phyloP scores from a whole-genome alignment of 495 filamentous ascomycete species.

The Cenococcum geophilum region DNA sequence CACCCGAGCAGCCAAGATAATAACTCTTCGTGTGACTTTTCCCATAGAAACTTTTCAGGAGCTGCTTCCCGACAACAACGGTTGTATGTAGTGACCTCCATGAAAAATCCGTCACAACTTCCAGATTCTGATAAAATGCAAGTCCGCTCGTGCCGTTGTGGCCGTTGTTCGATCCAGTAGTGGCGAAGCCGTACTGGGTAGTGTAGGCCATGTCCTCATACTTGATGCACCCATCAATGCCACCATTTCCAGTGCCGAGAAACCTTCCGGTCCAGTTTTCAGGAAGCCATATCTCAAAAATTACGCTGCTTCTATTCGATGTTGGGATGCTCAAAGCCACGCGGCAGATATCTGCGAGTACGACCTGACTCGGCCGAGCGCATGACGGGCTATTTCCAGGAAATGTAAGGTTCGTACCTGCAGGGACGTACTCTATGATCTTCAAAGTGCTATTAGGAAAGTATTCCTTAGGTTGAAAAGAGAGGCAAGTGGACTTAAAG shows the following conservation, averaged over 20 bases:
- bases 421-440: neutral
- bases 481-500: neutral
- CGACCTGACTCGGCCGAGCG: neutral
- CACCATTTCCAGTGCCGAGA: conserved; percentile 33
- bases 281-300: conserved; percentile 55
- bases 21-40: conserved; percentile 44
- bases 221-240: conserved; percentile 30
- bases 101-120: conserved; percentile 47
- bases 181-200: conserved; percentile 47
- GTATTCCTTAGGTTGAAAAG: neutral
- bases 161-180: conserved; percentile 52
- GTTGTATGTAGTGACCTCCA: conserved; percentile 45
- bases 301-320: conserved; percentile 48
- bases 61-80: conserved; percentile 40
- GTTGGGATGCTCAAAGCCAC: conserved; percentile 52
- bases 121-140: conserved; percentile 46
- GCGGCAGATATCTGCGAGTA: conserved; percentile 46
- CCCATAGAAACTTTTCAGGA: conserved; percentile 46
- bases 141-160: conserved; percentile 49
- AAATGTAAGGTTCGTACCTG: neutral
- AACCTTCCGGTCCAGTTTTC: conserved; percentile 31
- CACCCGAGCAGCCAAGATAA: conserved; percentile 52
- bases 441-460: neutral
- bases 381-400: neutral
- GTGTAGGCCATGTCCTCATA: conserved; percentile 31